A percentile compares a stretch with the other conserved stretches of the same genome.
Evolutionary conservation across 2,329 filamentous ascomycete species (phyloP).

Genomic region (Tolypocladium cylindrosporum): DNA sequence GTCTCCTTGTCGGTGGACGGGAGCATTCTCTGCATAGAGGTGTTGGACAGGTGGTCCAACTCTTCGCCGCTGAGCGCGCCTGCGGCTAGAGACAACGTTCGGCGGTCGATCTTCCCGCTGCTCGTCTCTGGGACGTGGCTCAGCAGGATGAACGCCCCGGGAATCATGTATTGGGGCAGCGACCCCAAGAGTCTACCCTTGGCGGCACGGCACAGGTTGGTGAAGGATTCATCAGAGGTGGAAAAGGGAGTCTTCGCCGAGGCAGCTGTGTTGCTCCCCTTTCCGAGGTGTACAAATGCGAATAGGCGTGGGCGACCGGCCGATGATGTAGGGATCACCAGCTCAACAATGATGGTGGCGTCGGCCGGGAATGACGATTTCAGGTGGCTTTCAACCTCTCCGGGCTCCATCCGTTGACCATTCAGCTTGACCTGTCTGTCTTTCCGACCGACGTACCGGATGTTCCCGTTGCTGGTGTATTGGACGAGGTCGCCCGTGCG

Average conservation of each 20-base stretch:
- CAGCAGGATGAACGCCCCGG: conserved; percentile 26
- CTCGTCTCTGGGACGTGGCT: neutral
- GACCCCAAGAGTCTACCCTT: neutral
- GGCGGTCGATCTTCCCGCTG: neutral
- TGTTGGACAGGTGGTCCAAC: neutral
- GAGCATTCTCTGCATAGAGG: neutral
- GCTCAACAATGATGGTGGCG: neutral
- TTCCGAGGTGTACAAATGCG: neutral
- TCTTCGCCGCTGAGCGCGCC: neutral
- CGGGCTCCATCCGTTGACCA: conserved; percentile 1
- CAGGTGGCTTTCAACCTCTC: conserved; percentile 1
- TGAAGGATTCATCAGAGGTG: neutral
- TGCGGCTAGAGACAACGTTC: neutral
- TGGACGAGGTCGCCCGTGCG: conserved; percentile 37
- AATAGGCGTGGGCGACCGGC: neutral
- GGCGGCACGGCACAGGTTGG: neutral
- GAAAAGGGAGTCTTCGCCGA: neutral
- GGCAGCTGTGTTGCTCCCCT: neutral
- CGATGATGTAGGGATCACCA: neutral
- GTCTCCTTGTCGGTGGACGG: neutral
- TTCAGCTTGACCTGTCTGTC: conserved; percentile 4
- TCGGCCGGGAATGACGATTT: neutral
- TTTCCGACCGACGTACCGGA: conserved; percentile 1
- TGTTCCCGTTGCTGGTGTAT: conserved; percentile 14
- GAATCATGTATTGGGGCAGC: conserved; percentile 28